Evolutionary conservation across 768 basidiomycete genomes (phyloP), one percentile per base, ranked within the genome.

Genomic region (Symmetrospora coprosmae): DNA sequence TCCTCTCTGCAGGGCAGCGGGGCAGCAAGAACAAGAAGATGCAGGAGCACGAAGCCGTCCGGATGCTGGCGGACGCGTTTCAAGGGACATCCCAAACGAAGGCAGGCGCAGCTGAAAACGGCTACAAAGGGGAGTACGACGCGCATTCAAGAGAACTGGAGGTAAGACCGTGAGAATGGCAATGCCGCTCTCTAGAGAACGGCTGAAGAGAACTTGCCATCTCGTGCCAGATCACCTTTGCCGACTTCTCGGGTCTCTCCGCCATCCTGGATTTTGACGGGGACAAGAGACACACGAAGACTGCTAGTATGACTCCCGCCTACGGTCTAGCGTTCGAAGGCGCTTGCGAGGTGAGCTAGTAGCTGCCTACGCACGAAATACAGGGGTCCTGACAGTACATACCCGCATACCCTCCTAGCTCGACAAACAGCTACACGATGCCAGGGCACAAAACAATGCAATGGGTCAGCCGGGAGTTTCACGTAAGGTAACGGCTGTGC

Each of bases 261-360:
- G 8, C 46, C 11, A 27, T 21, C 6, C 37, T 58, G 16, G 16
- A 34, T 17, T 58, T 58, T 33, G 23, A 23, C 11, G 14, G 5
- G 5, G 31, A n/a, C n/a, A n/a, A n/a, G n/a, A n/a, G n/a, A n/a
- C n/a, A 30, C 17, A 35, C 43, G 4, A 38, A 58, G 21, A 43
- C 19, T 23, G 21, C 37, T n/a, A 5, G 39, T 2, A 43, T 33
- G 4, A 58, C 41, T n/a, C 43, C 55, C 9, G 55, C 55, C 11
- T 58, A 45, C 21, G 55, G 30, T 2, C 39, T 46, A 23, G 55
- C 55, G 17, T 58, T 58, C 31, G 41, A 58, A 34, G 55, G 27
- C 19, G 55, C 55, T 27, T 43, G 41, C 19, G 28, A 39, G 17
- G 55, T 58, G 33, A 28, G 55, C 8, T 46, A 4, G 14, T 8